Conservation (phyloP, 2,329 filamentous ascomycete species). For the Byssochlamys sp. region DNA sequence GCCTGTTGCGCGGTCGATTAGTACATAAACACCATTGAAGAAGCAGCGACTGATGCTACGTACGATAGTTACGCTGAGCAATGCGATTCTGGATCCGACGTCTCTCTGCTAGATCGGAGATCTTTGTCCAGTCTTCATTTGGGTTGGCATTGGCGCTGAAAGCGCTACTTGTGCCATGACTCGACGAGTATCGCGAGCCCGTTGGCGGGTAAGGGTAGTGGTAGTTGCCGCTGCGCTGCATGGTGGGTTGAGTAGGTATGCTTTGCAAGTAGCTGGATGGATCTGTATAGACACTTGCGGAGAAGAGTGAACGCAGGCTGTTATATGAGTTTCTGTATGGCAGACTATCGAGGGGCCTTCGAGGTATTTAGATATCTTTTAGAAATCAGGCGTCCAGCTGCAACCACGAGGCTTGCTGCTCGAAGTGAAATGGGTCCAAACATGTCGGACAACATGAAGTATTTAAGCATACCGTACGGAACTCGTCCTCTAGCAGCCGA, state of each 20-base stretch:
- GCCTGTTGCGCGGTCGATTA: constrained; percentile 29
- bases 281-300: background rate
- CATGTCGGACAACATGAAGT: background rate
- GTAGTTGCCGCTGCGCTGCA: constrained; percentile 25
- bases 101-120: constrained; percentile 89
- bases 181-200: constrained; percentile 56
- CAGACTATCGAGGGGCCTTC: background rate
- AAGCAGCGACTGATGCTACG: constrained; percentile 25
- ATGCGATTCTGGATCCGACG: constrained; percentile 94
- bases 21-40: background rate
- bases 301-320: background rate
- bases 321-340: background rate
- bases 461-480: background rate
- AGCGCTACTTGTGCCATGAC: constrained; percentile 77
- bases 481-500: background rate
- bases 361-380: background rate
- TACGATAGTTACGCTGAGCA: constrained; percentile 94
- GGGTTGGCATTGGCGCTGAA: constrained; percentile 90
- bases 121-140: constrained; percentile 98
- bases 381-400: background rate
- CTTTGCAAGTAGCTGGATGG: background rate
- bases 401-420: background rate
- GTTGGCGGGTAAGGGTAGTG: constrained; percentile 19
- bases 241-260: constrained; percentile 10
- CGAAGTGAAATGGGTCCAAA: background rate